phyloP scores from a whole-genome alignment of 2,329 filamentous ascomycete species.

The Claviceps arundinis region DNA sequence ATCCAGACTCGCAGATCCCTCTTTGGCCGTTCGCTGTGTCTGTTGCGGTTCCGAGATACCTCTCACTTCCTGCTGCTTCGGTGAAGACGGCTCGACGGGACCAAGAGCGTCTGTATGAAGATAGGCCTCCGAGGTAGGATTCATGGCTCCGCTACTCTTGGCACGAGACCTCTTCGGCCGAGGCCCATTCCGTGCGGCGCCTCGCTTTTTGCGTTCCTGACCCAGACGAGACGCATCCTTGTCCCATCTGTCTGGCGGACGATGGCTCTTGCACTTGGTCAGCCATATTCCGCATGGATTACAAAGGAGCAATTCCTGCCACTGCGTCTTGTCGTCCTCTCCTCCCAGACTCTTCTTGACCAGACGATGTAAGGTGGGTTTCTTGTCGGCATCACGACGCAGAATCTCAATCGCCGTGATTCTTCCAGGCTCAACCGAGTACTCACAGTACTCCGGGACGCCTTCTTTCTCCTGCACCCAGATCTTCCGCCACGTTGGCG shows the following conservation, averaged over 20 bases:
- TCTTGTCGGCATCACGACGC: slow-evolving; percentile 47
- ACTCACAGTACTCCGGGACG: slow-evolving; percentile 54
- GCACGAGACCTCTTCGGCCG: slow-evolving; percentile 35
- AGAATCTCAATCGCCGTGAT: slow-evolving; percentile 63
- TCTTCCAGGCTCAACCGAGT: slow-evolving; percentile 57
- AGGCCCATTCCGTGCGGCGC: slow-evolving; percentile 25
- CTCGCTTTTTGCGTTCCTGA: slow-evolving; percentile 37
- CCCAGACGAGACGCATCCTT: slow-evolving; percentile 42
- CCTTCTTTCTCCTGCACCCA: slow-evolving; percentile 68
- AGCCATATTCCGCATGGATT: slow-evolving; percentile 97
- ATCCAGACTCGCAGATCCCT: slow-evolving; percentile 4
- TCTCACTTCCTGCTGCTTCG: slow-evolving; percentile 12
- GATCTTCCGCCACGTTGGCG: slow-evolving; percentile 89
- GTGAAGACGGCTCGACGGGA: slow-evolving; percentile 27
- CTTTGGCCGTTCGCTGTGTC: not conserved
- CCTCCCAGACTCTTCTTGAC: slow-evolving; percentile 60
- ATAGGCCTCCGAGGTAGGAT: slow-evolving; percentile 40
- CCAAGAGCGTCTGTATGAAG: slow-evolving; percentile 40
- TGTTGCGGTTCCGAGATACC: slow-evolving; percentile 9
- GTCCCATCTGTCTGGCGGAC: slow-evolving; percentile 74
- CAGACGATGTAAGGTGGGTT: slow-evolving; percentile 54
- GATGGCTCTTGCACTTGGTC: slow-evolving; percentile 72
- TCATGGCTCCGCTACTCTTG: slow-evolving; percentile 31
- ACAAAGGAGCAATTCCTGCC: slow-evolving; percentile 66
- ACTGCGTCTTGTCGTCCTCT: slow-evolving; percentile 51